Evolutionary conservation across 257 asterid species (phyloP), one percentile per base, ranked within the genome.

Genomic region (Coffea canephora): DNA sequence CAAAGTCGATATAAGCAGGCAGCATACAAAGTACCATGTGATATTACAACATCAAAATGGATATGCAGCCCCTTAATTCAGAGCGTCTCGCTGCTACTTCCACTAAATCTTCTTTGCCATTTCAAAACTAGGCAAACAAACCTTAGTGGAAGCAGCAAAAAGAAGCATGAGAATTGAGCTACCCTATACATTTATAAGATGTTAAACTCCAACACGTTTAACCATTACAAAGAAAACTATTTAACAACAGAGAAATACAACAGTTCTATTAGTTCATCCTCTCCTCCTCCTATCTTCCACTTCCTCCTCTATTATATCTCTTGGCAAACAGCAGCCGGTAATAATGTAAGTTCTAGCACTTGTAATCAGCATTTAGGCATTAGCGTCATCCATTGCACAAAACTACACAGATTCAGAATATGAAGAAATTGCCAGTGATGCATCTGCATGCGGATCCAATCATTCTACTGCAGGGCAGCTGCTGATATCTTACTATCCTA

Each of bases 81-180:
- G 88, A 92, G 99, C 99, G 91, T 96, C 98, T 90, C 97, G 93
- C 91, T 96, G 99, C 96, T 79, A 92, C 99, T 96, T 92, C 97
- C 97, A 89, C 98, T 96, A 91, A 88, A 90, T 80, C 85, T 91
- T 89, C 91, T 79, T 89, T 80, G 93, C 97, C 97, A 36, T 52
- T 78, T 71, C 49, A 69, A 49, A 79, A 9, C 48, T 55, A 77
- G 97, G 97, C 97, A 72, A 90, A 94, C 91, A 89, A 92, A 83
- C 88, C 83, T 84, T 71, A 94, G 94, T 93, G 90, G 97, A 91
- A 94, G 98, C 94, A 83, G 97, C 99, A 96, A 96, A 91, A 94
- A 91, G 99, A 96, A 94, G 98, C 99, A 83, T 85, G 78, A 81
- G 86, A 82, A 70, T 87, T 80, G 85, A 93, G 91, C 92, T 86